Conservation (phyloP, 306 rosid species). For the Vigna trinervia region DNA sequence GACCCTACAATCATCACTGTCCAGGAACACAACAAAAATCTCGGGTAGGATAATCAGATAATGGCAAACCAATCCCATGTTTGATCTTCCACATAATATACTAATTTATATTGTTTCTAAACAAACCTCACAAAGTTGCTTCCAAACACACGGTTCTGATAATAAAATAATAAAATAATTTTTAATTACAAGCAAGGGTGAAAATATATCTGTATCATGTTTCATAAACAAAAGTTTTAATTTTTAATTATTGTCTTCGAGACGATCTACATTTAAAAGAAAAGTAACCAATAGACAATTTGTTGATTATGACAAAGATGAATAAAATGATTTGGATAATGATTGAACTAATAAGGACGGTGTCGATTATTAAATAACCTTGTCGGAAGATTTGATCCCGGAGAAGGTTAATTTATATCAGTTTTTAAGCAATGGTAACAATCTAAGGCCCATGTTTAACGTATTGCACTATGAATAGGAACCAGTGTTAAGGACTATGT, state of each 20-base stretch:
- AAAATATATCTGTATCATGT: neutral
- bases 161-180: neutral
- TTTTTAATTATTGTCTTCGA: neutral
- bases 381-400: slow-evolving; percentile 53
- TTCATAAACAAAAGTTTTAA: neutral
- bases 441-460: neutral
- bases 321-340: slow-evolving; percentile 46
- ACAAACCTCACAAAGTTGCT: slow-evolving; percentile 33
- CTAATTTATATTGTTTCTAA: neutral
- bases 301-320: slow-evolving; percentile 44
- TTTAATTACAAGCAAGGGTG: neutral
- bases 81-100: slow-evolving; percentile 39
- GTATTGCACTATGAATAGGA: neutral
- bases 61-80: slow-evolving; percentile 48
- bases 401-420: slow-evolving; percentile 36
- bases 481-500: neutral
- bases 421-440: neutral
- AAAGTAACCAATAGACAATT: slow-evolving; percentile 20
- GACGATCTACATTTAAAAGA: slow-evolving; percentile 12
- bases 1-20: slow-evolving; percentile 44
- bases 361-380: slow-evolving; percentile 35
- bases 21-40: slow-evolving; percentile 65
- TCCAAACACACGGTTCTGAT: neutral
- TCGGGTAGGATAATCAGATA: slow-evolving; percentile 49
- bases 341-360: slow-evolving; percentile 49